phyloP scores from a whole-genome alignment of 495 filamentous ascomycete species.

The Chaetomium tenue region DNA sequence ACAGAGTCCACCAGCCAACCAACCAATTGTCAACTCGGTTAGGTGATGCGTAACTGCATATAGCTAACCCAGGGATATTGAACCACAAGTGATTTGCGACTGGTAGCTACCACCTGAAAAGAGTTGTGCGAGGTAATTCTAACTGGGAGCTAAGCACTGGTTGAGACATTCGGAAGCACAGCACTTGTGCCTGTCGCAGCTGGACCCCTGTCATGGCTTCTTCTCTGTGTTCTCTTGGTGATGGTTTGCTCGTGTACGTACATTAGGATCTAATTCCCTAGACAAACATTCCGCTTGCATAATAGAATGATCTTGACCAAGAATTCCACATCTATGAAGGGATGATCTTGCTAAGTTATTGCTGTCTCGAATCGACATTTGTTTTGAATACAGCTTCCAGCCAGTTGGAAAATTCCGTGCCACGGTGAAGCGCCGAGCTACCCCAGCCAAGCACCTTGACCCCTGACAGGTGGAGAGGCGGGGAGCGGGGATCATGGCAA shows the following conservation, averaged over 20 bases:
- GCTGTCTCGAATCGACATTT: too few relatives aligned
- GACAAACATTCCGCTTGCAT: not conserved
- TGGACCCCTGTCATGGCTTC: not conserved
- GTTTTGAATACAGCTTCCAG: too few relatives aligned
- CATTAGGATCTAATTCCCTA: not conserved
- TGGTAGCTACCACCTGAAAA: not conserved
- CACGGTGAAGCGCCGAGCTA: too few relatives aligned
- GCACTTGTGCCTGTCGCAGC: not conserved
- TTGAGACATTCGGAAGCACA: not conserved
- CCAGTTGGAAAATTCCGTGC: not conserved
- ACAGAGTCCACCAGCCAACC: too few relatives aligned
- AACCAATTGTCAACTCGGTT: too few relatives aligned
- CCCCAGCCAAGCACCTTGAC: not conserved
- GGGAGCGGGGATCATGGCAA: conserved; percentile 12
- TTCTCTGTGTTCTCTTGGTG: not conserved
- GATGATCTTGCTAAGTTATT: too few relatives aligned
- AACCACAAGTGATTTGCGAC: not conserved
- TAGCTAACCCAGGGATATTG: too few relatives aligned
- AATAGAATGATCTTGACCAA: too few relatives aligned
- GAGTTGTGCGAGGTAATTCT: not conserved
- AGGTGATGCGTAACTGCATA: too few relatives aligned
- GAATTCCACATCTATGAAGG: too few relatives aligned
- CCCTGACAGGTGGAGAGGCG: conserved; percentile 9
- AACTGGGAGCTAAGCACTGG: not conserved
- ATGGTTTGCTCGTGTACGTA: not conserved